Conservation (phyloP, 2,329 filamentous ascomycete species). For the Sordariomycetes sp. region DNA sequence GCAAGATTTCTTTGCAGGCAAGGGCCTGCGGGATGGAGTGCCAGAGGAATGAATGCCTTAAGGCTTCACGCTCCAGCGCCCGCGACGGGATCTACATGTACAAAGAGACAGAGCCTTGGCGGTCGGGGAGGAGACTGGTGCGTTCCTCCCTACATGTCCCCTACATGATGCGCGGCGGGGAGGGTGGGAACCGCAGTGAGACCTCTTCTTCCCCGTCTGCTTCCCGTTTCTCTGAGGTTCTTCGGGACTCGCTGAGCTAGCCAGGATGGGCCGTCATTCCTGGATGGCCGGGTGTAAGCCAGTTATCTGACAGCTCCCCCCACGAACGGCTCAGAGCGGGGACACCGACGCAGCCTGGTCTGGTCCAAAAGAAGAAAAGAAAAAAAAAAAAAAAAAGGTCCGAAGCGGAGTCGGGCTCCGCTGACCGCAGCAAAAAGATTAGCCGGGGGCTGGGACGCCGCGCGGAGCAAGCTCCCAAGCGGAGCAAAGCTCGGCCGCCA, state of each 20-base stretch:
- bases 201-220: neutral
- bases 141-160: neutral
- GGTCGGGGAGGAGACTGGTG: neutral
- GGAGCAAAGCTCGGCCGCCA: neutral
- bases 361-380: too few relatives aligned
- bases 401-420: neutral
- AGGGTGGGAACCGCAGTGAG: neutral
- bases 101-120: too few relatives aligned
- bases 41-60: too few relatives aligned
- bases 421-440: neutral
- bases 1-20: too few relatives aligned
- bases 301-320: neutral
- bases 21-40: too few relatives aligned
- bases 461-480: neutral
- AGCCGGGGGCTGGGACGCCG: neutral
- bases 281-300: neutral
- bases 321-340: neutral
- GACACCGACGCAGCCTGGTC: neutral
- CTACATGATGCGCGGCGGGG: neutral
- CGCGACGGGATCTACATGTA: too few relatives aligned
- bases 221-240: neutral
- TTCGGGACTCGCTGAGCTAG: too few relatives aligned
- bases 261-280: too few relatives aligned
- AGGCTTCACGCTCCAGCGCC: too few relatives aligned
- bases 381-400: neutral